Base-by-base conservation (phyloP, 495 filamentous ascomycete genomes). In the Penicillium lividum region DNA sequence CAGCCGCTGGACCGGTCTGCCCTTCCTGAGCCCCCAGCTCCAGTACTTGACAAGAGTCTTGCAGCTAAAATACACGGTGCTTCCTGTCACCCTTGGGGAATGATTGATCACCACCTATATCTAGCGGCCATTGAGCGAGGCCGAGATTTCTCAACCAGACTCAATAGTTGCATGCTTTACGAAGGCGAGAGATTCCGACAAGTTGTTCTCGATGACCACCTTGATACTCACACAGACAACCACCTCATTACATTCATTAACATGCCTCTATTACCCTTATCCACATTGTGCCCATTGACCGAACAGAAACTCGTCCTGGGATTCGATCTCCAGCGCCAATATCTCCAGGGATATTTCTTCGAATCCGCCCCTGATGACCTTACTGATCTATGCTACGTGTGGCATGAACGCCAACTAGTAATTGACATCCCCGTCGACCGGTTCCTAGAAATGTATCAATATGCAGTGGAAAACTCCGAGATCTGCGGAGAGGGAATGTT, bases 31-130 rank as follows among this genome's bases (percentile, higher is more conserved):
- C 13, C 31, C 33, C 16, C 30, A 27, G 30, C 10, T 8, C 29
- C 31, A 11, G 9, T 22, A 5, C 30, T 30, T 7, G 10, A 36
- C 7, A 51, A 51, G 34, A 47, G 25, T 34, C 42, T 55, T 7
- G 34, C 48, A 10, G 38, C 40, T 13, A 16, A 46, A 38, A 16
- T 36, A 0, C 47, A 40, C n/a, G 30, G 50, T 51, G 31, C 27
- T 4, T 48, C 54, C 13, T 18, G 43, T 13, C 68, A 74, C 40
- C 71, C 69, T 15, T 77, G 69, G 72, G 56, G 65, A 7, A 56
- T 73, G 34, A 54, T 73, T 18, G 74, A 77, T 62, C 75, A 74
- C 48, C 57, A 73, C 25, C 45, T 77, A 22, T 75, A 73, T 51
- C 68, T 77, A 5, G 47, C 57, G 18, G 34, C 52, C 28, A 56